Conservation (phyloP, 73 alveolate genomes). For the Paramecium biaurelia region DNA sequence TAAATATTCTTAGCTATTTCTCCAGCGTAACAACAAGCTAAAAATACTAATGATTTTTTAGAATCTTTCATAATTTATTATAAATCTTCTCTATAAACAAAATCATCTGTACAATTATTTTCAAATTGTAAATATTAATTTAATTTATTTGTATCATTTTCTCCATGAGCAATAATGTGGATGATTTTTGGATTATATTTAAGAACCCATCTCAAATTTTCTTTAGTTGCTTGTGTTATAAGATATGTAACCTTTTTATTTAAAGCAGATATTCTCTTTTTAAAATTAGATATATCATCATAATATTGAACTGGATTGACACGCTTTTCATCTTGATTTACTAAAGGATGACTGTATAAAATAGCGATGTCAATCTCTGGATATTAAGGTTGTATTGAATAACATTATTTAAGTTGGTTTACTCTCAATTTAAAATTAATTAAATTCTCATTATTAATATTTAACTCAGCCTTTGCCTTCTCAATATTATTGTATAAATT, state of each 20-base stretch:
- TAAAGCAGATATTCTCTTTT: background rate
- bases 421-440: background rate
- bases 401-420: background rate
- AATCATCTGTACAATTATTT: background rate
- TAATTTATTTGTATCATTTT: background rate
- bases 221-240: background rate
- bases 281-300: background rate
- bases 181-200: background rate
- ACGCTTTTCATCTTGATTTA: background rate
- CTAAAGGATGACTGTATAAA: background rate
- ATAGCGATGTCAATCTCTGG: background rate
- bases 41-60: background rate
- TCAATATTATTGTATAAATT: background rate
- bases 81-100: background rate
- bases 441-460: background rate
- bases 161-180: constrained; percentile 10
- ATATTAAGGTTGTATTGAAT: background rate
- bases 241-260: background rate
- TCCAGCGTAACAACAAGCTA: background rate
- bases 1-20: background rate
- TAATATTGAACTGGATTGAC: background rate
- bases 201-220: background rate
- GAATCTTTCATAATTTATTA: background rate
- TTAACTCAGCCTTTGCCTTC: background rate
- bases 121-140: background rate